Evolutionary conservation across 352 stramenopile genomes (phyloP), one percentile per base, ranked within the genome.

Genomic region (Blastocystis sp.): DNA sequence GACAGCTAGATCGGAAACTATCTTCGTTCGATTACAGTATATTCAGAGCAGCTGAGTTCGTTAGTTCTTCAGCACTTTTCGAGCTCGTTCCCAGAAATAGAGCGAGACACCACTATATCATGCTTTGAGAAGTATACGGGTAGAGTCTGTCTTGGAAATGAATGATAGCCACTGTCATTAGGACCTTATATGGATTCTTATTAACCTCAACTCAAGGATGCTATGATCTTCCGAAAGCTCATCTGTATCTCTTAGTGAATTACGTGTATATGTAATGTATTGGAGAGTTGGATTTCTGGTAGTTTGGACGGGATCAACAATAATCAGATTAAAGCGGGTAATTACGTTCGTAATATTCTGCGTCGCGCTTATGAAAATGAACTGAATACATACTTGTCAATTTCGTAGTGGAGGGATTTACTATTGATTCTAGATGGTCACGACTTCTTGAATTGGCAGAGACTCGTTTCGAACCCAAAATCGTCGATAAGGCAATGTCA

Each of bases 1-100:
- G 11, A 55, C 56, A 6, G 34, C 34, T 73, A 85, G 73, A 85
- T 85, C 55, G 20, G 65, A 3, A 85, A 85, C 56, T 85, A 85
- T 43, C 50, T 85, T 18, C 73, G 73, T 18, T 66, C 50, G 24
- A 68, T 85, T 45, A 68, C 50, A 39, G 43, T 7, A 0, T 85
- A 50, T 30, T 34, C 47, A 45, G 53, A 68, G 8, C 59, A 85
- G 56, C 50, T 85, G 73, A 45, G 47, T 45, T 9, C 43, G 7
- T 68, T 50, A 24, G 73, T 53, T 39, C 56, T 85, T 50, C 43
- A 26, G 16, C 30, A 55, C 16, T 85, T 68, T 53, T 37, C 53
- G 54, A 66, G 43, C 2, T 34, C 18, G 20, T 56, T 66, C 20
- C 53, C 73, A 2, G 73, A 66, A 24, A 45, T 85, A 18, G 24